Evolutionary conservation across 1,139 yeast species (phyloP), one percentile per base, ranked within the genome.

Genomic region (Spathaspora sp.): DNA sequence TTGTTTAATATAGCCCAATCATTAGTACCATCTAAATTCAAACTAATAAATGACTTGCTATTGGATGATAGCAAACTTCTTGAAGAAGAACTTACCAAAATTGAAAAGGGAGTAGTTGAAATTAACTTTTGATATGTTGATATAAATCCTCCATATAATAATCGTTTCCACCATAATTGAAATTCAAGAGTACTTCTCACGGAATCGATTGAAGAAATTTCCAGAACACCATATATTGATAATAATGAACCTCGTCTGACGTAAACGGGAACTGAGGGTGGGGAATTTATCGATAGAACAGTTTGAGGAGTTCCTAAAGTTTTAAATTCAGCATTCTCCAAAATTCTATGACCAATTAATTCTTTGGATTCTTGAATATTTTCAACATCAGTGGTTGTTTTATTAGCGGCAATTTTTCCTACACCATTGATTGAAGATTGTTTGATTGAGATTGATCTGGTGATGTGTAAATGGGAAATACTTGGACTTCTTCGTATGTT

Each of bases 1-100:
- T 68, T 64, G 39, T 76, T 67, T 41, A 83, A 65, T 3, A 83
- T 50, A 1, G 85, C 85, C 86, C 87, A 83, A 54, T 83, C 89
- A 23, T 63, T 63, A 1, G 76, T 64, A 1, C 89, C 89, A 51
- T 83, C 86, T 47, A 83, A 59, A 5, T 66, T 54, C 33, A 83
- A 51, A 38, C 67, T 67, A 10, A 71, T 72, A 54, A 78, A 74
- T 13, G 80, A 65, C 43, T 63, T 72, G 43, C 60, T 58, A 9
- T 58, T 54, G 2, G 56, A 33, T 24, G 54, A 51, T 25, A 49
- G 44, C 27, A 57, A 49, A n/a, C 45, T 50, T 23, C 60, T 49
- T 5, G 60, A 44, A 15, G 47, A 57, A 25, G 63, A 51, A 34
- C 70, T 51, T 29, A 44, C 66, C 45, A 80, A 60, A 25, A 76